Base-by-base conservation (phyloP, 768 basidiomycete genomes). In the Fistulinella prunicolor region DNA sequence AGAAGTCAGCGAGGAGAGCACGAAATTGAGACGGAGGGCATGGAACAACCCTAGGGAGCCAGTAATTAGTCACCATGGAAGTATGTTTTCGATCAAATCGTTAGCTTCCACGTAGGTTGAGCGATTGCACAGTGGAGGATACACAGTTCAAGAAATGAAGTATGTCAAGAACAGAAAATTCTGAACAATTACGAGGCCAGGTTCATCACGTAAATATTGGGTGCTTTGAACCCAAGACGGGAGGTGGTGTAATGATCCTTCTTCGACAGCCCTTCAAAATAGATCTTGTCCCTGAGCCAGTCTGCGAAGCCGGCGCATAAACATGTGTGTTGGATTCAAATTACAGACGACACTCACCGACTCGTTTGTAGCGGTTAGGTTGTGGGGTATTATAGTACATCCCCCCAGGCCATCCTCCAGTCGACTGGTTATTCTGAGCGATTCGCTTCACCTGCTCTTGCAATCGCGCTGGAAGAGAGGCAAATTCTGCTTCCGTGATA, bases 131-230 rank as follows among this genome's bases (percentile, higher is more conserved):
- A 46, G 24, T 10, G 34, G 35, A 46, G 26, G 38, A 42, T 43
- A 46, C 38, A 53, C 40, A 46, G 53, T 42, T 14, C 47, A 55
- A 49, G 47, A 44, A 1, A 44, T 14, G 19, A 44, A 35, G 40
- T 52, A n/a, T n/a, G n/a, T n/a, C n/a, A n/a, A n/a, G n/a, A n/a
- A 54, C 41, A 45, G 19, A 41, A 28, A 38, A 34, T 22, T 38
- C 20, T 13, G 17, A 40, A 23, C 9, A 41, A 45, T 70, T 64
- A 83, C n/a, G 73, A 66, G 10, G 73, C 71, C 34, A 87, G 53
- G 46, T 76, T 75, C 83, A 91, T 81, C 32, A 89, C 73, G 61
- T 88, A 88, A 32, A 90, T 78, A 60, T 92, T 91, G 6, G 88
- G 81, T 3, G 89, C 89, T 46, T 74, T 77, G 68, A 80, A 92